phyloP scores from a whole-genome alignment of 2,329 filamentous ascomycete species.

The Alternaria sp. region DNA sequence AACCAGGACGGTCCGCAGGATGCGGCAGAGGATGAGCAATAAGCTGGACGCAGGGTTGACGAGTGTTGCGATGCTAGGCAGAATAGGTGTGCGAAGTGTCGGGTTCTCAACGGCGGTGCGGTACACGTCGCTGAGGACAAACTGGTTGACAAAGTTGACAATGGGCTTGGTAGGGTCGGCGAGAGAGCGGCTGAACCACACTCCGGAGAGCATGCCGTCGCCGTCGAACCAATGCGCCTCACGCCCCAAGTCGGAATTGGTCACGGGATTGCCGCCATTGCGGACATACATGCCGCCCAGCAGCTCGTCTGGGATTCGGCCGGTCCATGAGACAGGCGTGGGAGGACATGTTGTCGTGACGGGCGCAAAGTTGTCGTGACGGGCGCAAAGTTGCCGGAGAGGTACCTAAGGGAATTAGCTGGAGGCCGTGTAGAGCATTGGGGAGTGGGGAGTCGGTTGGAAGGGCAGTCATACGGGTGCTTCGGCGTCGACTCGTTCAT shows the following conservation, averaged over 20 bases:
- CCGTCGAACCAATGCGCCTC: slow-evolving; percentile 79
- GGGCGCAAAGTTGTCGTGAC: slow-evolving; percentile 75
- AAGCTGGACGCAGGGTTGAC: slow-evolving; percentile 67
- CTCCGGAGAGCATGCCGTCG: slow-evolving; percentile 76
- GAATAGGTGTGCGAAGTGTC: slow-evolving; percentile 63
- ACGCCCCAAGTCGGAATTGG: slow-evolving; percentile 66
- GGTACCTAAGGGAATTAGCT: slow-evolving; percentile 57
- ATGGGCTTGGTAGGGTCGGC: slow-evolving; percentile 54
- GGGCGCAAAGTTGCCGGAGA: slow-evolving; percentile 75
- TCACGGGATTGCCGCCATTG: slow-evolving; percentile 74
- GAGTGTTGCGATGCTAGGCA: slow-evolving; percentile 73
- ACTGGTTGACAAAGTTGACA: slow-evolving; percentile 74
- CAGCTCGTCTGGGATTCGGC: slow-evolving; percentile 70
- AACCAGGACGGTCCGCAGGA: slow-evolving; percentile 66
- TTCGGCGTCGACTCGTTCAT: slow-evolving; percentile 41
- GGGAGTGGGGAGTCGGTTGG: not conserved
- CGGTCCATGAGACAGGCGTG: slow-evolving; percentile 65
- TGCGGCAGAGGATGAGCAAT: slow-evolving; percentile 59
- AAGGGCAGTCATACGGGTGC: slow-evolving; percentile 53
- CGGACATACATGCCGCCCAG: slow-evolving; percentile 74
- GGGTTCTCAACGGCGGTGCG: slow-evolving; percentile 61
- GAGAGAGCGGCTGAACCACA: slow-evolving; percentile 62
- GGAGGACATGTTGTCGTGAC: slow-evolving; percentile 64
- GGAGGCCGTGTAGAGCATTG: not conserved
- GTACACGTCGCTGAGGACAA: slow-evolving; percentile 72